Conservation (phyloP, 1,139 yeast genomes). For the Kodamaea arcana region DNA sequence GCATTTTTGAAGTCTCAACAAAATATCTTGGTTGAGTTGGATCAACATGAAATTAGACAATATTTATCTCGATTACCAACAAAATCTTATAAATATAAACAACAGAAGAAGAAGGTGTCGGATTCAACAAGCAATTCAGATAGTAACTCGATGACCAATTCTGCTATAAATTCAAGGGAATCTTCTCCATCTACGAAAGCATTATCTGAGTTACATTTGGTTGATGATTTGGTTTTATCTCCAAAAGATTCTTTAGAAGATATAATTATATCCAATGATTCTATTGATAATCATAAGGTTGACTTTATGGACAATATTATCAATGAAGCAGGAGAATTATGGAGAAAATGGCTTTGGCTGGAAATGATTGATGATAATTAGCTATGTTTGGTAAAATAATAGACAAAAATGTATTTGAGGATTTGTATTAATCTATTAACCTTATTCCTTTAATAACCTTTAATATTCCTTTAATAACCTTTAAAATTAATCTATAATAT, state of each 20-base stretch:
- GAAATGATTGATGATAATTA: conserved; percentile 53
- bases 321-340: conserved; percentile 77
- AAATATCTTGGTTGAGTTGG: conserved; percentile 74
- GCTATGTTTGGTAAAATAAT: too few species aligned
- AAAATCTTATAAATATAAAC: conserved; percentile 38
- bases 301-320: conserved; percentile 69
- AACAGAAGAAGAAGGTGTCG: conserved; percentile 13
- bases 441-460: too few species aligned
- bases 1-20: conserved; percentile 81
- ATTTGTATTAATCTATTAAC: too few species aligned
- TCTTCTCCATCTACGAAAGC: conserved; percentile 9
- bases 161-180: conserved; percentile 9
- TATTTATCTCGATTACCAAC: conserved; percentile 57
- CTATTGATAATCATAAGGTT: conserved; percentile 30
- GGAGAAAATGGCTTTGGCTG: conserved; percentile 83
- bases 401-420: too few species aligned
- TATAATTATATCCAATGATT: conserved; percentile 34
- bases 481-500: too few species aligned
- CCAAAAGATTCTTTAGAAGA: conserved; percentile 5
- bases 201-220: conserved; percentile 7
- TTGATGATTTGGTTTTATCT: conserved; percentile 5
- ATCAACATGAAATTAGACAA: conserved; percentile 85
- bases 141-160: conserved; percentile 6
- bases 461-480: too few species aligned
- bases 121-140: conserved; percentile 8